A percentile compares a stretch with the other conserved stretches of the same genome.
These are phyloP conservation scores for Cryptococcus neoformans DNA, from an alignment of 1,284 basidiomycete genomes.

Conservation along the genomic window DNA sequence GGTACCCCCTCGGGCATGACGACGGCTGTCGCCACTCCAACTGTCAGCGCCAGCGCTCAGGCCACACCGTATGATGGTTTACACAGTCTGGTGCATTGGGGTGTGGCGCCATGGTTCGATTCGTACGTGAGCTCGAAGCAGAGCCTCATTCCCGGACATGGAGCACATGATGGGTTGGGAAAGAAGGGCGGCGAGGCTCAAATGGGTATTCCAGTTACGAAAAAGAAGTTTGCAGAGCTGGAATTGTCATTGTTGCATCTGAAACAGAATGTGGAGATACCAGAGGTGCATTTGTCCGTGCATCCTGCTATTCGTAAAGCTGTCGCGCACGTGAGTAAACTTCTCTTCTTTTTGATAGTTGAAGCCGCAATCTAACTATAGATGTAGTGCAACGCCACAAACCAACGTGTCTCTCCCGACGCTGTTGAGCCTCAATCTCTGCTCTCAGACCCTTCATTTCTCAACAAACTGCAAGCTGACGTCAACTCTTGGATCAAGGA, in stretches of 20 bases:
- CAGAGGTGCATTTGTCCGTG: slow-evolving; percentile 88
- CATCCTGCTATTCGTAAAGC: slow-evolving; percentile 87
- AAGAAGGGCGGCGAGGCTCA: slow-evolving; percentile 58
- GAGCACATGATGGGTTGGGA: slow-evolving; percentile 56
- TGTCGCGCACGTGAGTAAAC: slow-evolving; percentile 63
- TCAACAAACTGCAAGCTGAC: slow-evolving; percentile 89
- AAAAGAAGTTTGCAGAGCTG: slow-evolving; percentile 98
- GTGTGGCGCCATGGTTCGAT: slow-evolving; percentile 98
- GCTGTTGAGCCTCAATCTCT: slow-evolving; percentile 45
- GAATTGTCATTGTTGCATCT: slow-evolving; percentile 94
- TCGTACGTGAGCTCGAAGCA: slow-evolving; percentile 70
- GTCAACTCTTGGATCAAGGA: slow-evolving; percentile 99
- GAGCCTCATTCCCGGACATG: slow-evolving; percentile 60
- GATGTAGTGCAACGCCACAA: slow-evolving; percentile 30
- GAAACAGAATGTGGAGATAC: slow-evolving; percentile 99
- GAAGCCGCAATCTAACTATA: background rate
- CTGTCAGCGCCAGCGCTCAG: slow-evolving; percentile 20
- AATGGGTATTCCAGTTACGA: slow-evolving; percentile 91
- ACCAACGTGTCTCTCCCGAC: slow-evolving; percentile 43
- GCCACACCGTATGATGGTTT: slow-evolving; percentile 86
- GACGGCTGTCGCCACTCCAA: slow-evolving; percentile 41
- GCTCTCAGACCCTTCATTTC: slow-evolving; percentile 83
- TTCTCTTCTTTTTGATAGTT: background rate
- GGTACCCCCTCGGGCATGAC: slow-evolving; percentile 27
- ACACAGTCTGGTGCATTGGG: slow-evolving; percentile 93